A percentile compares a stretch with the other conserved stretches of the same genome.
Evolutionary conservation across 768 basidiomycete genomes (phyloP).

Genomic region (Galerina sulciceps): DNA sequence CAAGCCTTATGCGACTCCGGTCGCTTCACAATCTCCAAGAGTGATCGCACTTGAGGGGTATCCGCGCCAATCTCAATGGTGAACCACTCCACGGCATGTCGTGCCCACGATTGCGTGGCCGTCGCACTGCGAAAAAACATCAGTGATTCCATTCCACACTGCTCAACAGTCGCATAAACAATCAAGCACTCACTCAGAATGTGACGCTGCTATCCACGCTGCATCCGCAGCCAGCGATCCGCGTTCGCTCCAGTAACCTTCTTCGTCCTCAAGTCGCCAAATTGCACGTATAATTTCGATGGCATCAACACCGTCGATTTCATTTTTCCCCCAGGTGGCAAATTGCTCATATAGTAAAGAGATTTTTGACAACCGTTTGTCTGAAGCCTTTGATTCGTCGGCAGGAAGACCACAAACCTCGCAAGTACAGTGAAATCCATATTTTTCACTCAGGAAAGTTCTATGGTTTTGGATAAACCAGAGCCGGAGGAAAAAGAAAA

Average conservation of each 20-base stretch:
- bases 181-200: slow-evolving; percentile 57
- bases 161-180: background rate
- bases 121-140: slow-evolving; percentile 37
- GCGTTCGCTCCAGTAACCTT: slow-evolving; percentile 70
- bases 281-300: slow-evolving; percentile 51
- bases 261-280: slow-evolving; percentile 62
- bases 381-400: slow-evolving; percentile 52
- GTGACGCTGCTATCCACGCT: slow-evolving; percentile 60
- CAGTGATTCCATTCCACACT: background rate
- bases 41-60: slow-evolving; percentile 49
- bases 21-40: slow-evolving; percentile 32
- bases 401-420: slow-evolving; percentile 59
- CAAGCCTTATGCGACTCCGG: slow-evolving; percentile 54
- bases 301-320: slow-evolving; percentile 53
- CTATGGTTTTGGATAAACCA: slow-evolving; percentile 32
- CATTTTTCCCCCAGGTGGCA: slow-evolving; percentile 49
- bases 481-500: too few species aligned
- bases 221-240: slow-evolving; percentile 67
- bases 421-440: slow-evolving; percentile 65
- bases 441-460: slow-evolving; percentile 49
- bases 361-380: slow-evolving; percentile 52
- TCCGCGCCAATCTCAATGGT: slow-evolving; percentile 58
- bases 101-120: slow-evolving; percentile 56
- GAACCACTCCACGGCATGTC: slow-evolving; percentile 56
- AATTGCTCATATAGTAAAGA: slow-evolving; percentile 47